A percentile compares a stretch with the other conserved stretches of the same genome.
phyloP scores from a whole-genome alignment of 768 basidiomycete species.

The Tricholoma furcatifolium region DNA sequence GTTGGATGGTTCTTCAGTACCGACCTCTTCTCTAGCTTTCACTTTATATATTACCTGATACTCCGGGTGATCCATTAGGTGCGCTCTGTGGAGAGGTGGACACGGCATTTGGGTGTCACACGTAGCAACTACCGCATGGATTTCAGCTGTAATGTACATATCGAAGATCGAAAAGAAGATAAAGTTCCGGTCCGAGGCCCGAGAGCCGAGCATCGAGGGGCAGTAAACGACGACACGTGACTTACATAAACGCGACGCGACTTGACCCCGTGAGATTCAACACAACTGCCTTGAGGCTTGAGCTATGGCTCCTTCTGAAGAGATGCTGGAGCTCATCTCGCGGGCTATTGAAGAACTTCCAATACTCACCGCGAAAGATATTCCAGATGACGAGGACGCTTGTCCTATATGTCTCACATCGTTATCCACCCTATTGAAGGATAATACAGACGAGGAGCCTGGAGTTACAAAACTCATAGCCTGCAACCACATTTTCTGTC shows the following conservation, averaged over 20 bases:
- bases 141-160: background rate
- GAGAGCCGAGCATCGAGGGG: too few species aligned
- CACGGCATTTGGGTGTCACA: background rate
- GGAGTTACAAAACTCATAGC: conserved; percentile 57
- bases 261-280: conserved; percentile 7
- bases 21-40: background rate
- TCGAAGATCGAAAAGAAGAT: background rate
- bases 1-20: background rate
- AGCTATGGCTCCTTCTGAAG: conserved; percentile 12
- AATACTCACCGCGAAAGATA: conserved; percentile 30
- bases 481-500: conserved; percentile 71
- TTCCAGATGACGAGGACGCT: conserved; percentile 46
- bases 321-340: conserved; percentile 31
- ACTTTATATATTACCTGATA: background rate
- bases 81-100: background rate
- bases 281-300: conserved; percentile 3
- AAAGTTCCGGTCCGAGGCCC: background rate
- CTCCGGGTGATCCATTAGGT: too few species aligned
- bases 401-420: conserved; percentile 67
- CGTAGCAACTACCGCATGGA: background rate
- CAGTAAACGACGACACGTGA: conserved; percentile 11
- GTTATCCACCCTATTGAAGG: conserved; percentile 45
- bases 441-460: conserved; percentile 20
- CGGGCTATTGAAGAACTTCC: conserved; percentile 45
- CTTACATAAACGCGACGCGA: conserved; percentile 8